Percentiles rank a stretch among this genome's conserved stretches.
Conservation (phyloP, 2,329 filamentous ascomycete species). For the Fusarium tanahbumbuense region DNA sequence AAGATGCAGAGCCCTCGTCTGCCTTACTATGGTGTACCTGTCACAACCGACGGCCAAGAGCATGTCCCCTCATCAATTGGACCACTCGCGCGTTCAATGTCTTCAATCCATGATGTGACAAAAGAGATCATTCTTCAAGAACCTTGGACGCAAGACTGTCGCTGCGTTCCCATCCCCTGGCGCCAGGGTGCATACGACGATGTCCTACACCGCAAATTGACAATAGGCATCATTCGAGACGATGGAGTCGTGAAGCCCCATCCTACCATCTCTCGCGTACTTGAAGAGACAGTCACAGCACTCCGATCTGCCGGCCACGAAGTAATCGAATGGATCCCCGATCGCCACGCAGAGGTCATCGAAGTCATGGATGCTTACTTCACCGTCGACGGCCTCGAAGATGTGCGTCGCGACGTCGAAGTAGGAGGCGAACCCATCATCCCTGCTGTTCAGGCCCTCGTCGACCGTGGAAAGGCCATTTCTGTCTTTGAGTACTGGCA, state of each 20-base stretch:
- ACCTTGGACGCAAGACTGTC: constrained; percentile 67
- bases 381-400: constrained; percentile 71
- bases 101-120: constrained; percentile 61
- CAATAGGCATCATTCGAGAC: constrained; percentile 62
- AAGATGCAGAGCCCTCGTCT: constrained; percentile 62
- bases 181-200: constrained; percentile 57
- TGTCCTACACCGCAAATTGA: constrained; percentile 56
- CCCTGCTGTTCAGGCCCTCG: constrained; percentile 66
- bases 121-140: constrained; percentile 58
- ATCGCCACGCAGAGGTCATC: constrained; percentile 65
- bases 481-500: constrained; percentile 76
- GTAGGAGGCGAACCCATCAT: constrained; percentile 69
- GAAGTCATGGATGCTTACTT: constrained; percentile 71
- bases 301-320: constrained; percentile 64
- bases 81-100: constrained; percentile 61
- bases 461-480: constrained; percentile 64
- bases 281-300: constrained; percentile 52
- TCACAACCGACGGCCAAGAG: constrained; percentile 72
- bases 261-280: constrained; percentile 61
- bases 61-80: constrained; percentile 73
- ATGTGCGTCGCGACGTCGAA: constrained; percentile 66
- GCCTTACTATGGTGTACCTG: constrained; percentile 68
- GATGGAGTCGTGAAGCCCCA: constrained; percentile 67
- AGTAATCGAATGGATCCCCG: constrained; percentile 63
- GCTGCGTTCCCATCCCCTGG: constrained; percentile 66